Evolutionary conservation across 306 rosid species (phyloP), one percentile per base, ranked within the genome.

Genomic region (Echinosophora koreensis): DNA sequence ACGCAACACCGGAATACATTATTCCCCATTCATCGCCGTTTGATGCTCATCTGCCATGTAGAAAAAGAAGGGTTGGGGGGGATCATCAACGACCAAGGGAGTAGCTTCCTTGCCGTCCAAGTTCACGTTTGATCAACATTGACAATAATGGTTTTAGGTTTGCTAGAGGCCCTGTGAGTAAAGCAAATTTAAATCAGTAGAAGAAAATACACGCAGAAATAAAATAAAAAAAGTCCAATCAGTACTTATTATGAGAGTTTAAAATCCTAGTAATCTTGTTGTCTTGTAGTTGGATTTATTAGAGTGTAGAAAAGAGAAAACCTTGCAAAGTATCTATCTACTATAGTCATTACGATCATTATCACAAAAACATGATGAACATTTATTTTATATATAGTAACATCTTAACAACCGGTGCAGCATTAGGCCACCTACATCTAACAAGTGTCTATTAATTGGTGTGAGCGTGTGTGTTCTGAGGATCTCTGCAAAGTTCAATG

Each of bases 21-120:
- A 42, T 39, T 66, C 39, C 49, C 16, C 75, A 28, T 46, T 60
- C 77, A 66, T 78, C 27, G 71, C 52, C 75, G 17, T 5, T 49
- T 62, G 59, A 75, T 62, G 70, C 62, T 72, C 83, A 68, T 79
- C 77, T 13, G 69, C 80, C 85, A 16, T 67, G 51, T 38, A n/a
- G 66, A 44, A 66, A 69, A 76, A 41, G 30, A 18, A 58, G 32
- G 3, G 41, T 9, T 30, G 16, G 70, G 60, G 51, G 58, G 62
- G 71, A 84, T 69, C 69, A 64, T 73, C 78, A 63, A 68, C 81
- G 10, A 67, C 54, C 55, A 34, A 49, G 52, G 47, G 35, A 50
- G 28, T 65, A 44, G 55, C 46, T 84, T 82, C 47, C 92, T 86
- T 86, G 87, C 80, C 84, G 72, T 82, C 79, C 57, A 88, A 86